Evolutionary conservation across 176 grass and related monocot genomes (phyloP), one percentile per base, ranked within the genome.

Genomic region (Oryza longistaminata): DNA sequence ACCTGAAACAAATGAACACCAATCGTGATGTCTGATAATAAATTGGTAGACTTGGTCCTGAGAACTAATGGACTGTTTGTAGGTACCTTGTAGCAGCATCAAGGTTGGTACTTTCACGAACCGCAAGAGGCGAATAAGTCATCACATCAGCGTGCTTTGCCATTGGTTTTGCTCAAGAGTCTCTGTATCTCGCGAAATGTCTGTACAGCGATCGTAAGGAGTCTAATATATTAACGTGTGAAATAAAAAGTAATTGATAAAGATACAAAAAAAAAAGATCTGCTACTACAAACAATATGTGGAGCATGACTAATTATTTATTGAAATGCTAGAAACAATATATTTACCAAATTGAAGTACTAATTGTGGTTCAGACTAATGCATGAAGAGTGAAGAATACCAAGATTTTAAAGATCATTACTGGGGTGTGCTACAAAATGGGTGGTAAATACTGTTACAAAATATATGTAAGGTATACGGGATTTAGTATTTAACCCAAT

Each of bases 171-270:
- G 83, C 78, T 94, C 40, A 98, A 75, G 55, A 98, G 81, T 76
- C 70, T 98, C 74, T 95, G 96, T 53, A 98, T 92, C 90, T 98
- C 90, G 31, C 76, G 92, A 75, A 98, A 98, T 89, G 91, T 75
- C 96, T 98, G 72, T 40, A 77, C 1, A 43, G 1, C 25, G 48
- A 52, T 81, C 31, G 5, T 45, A 71, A 81, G 33, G n/a, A 81
- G n/a, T 71, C 19, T 53, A 75, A 64, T 52, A 25, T 76, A 77
- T 90, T 92, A 39, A 39, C 34, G 43, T 73, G 66, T 50, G 46
- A 43, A 74, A 31, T 31, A 22, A 61, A 25, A 75, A 39, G 49
- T 14, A 2, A 27, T 66, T 73, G 27, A 66, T 11, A 27, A 37
- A 80, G 42, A 66, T 11, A n/a, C n/a, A 34, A 13, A 26, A 40